These are phyloP conservation scores for Umbelopsis ramanniana DNA, from an alignment of 192 early-diverging fungal species.

Conservation along the genomic window DNA sequence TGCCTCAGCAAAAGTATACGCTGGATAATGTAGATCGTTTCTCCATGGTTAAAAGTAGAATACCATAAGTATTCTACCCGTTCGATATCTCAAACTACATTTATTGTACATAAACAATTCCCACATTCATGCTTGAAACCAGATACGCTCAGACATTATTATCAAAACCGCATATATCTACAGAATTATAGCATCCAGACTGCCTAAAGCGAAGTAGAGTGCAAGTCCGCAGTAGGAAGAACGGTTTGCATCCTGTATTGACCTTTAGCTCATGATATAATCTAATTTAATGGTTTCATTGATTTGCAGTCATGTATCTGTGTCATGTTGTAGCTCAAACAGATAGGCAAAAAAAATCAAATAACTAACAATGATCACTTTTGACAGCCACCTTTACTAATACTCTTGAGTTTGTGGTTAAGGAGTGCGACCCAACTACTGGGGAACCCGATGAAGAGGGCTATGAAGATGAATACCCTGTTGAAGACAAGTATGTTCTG, in stretches of 20 bases:
- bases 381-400: constrained; percentile 76
- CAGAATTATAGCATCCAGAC: not conserved
- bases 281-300: no score
- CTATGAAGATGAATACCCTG: constrained; percentile 92
- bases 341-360: no score
- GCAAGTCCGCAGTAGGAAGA: no score
- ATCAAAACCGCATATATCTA: not conserved
- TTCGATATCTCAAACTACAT: not conserved
- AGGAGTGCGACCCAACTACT: constrained; percentile 94
- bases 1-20: constrained; percentile 58
- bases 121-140: not conserved
- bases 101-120: constrained; percentile 16
- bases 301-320: no score
- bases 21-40: constrained; percentile 91
- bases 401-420: constrained; percentile 87
- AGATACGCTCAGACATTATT: not conserved
- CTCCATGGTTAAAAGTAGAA: constrained; percentile 88
- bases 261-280: no score
- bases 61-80: constrained; percentile 59
- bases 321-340: no score
- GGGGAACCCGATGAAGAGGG: constrained; percentile 93
- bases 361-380: constrained; percentile 20
- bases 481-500: constrained; percentile 85
- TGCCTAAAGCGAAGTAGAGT: no score
- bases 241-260: no score